Evolutionary conservation across 2,329 filamentous ascomycete genomes (phyloP).

Genomic region (Graphiopsis chlorocephala): DNA sequence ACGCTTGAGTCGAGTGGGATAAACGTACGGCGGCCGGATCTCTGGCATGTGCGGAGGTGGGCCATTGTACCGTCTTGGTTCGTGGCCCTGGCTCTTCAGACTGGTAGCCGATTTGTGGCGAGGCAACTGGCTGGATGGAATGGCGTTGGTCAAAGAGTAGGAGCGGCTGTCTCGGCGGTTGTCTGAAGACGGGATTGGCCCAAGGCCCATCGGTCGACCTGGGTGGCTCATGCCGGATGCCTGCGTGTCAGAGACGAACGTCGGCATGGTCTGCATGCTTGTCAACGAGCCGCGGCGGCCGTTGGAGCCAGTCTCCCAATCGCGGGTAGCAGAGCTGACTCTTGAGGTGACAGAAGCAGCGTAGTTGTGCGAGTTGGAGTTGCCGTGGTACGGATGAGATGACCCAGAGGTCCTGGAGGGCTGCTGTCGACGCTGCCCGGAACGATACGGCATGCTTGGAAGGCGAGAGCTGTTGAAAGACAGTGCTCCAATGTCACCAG

Average conservation of each 20-base stretch:
- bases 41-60: slow-evolving; percentile 34
- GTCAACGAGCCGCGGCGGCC: slow-evolving; percentile 39
- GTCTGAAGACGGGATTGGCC: slow-evolving; percentile 11
- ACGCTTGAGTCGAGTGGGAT: slow-evolving; percentile 42
- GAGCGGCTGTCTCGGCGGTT: slow-evolving; percentile 38
- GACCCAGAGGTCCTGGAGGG: slow-evolving; percentile 41
- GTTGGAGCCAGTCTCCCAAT: slow-evolving; percentile 41
- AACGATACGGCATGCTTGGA: slow-evolving; percentile 36
- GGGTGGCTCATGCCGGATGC: slow-evolving; percentile 14
- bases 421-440: slow-evolving; percentile 36
- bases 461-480: slow-evolving; percentile 39
- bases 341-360: slow-evolving; percentile 42
- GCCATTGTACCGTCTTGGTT: slow-evolving; percentile 28
- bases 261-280: slow-evolving; percentile 43
- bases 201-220: slow-evolving; percentile 14
- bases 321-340: slow-evolving; percentile 36
- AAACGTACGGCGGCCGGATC: slow-evolving; percentile 40
- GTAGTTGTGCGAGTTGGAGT: slow-evolving; percentile 33
- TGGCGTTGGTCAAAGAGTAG: slow-evolving; percentile 39
- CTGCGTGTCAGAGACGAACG: slow-evolving; percentile 38
- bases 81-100: slow-evolving; percentile 41
- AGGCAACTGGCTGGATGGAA: slow-evolving; percentile 37
- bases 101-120: slow-evolving; percentile 46
- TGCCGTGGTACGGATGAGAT: slow-evolving; percentile 31
- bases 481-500: slow-evolving; percentile 45